Evolutionary conservation across 1,284 basidiomycete species (phyloP), one percentile per base, ranked within the genome.

Genomic region (Gymnopus androsaceus): DNA sequence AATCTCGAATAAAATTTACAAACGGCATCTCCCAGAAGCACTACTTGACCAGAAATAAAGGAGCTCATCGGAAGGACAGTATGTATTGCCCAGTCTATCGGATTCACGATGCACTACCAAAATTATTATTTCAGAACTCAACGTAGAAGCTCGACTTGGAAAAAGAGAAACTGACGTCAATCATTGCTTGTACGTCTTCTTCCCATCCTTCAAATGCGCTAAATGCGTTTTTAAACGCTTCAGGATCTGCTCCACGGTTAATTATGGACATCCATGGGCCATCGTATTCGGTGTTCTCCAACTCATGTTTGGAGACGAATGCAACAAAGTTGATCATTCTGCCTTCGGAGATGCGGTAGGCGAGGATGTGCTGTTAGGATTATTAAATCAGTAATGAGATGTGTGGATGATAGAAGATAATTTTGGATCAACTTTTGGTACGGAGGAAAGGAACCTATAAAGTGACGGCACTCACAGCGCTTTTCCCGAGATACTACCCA

Each of bases 11-110:
- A 25, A 28, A 14, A 40, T n/a, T 9, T 47, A 62, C 71, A 36
- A 57, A 76, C 79, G 0, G 80, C 75, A 64, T 82, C 80, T 1
- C 81, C 80, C 4, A 79, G 54, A 4, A 82, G 61, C 3, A 74
- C 73, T 15, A 79, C 71, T 1, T 69, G 63, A 0, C 69, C 73
- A 11, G 65, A 63, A 3, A 70, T 68, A 54, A 71, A 79, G 14
- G 70, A 69, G 0, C 67, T 66, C 37, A 80, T 64, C 3, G 70
- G 68, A n/a, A 64, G 63, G 2, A 77, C 60, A n/a, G 71, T 71
- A 55, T 78, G 77, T 6, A 82, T 67, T 0, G 76, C 75, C 80
- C 79, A 82, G 50, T 72, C 71, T 33, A 64, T 68, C 7, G 75
- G 72, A 33, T 69, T 68, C 14, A 72, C 68, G 17, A 76, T 70